Percentiles rank a stretch among this genome's conserved stretches.
Evolutionary conservation across 2,329 filamentous ascomycete genomes (phyloP).

Genomic region (Stemphylium beticola): DNA sequence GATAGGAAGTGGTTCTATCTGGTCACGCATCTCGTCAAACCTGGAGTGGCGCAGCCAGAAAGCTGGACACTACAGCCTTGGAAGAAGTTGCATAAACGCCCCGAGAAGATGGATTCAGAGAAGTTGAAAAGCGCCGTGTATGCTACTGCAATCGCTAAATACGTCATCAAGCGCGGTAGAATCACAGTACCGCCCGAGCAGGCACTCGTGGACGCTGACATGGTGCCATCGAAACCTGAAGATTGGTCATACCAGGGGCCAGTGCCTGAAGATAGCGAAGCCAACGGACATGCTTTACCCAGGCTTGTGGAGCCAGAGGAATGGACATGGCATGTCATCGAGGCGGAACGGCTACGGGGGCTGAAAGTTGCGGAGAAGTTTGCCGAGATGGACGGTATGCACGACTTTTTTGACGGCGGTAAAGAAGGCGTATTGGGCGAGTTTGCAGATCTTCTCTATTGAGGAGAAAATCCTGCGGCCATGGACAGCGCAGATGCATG

Average conservation of each 20-base stretch:
- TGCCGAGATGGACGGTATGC: constrained; percentile 59
- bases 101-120: constrained; percentile 33
- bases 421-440: constrained; percentile 53
- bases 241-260: constrained; percentile 51
- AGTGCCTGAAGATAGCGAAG: constrained; percentile 13
- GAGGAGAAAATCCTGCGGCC: too few species aligned
- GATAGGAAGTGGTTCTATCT: constrained; percentile 60
- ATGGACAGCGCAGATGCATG: too few species aligned
- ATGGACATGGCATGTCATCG: constrained; percentile 68
- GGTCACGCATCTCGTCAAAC: constrained; percentile 56
- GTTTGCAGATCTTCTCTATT: constrained; percentile 48
- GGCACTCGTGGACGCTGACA: constrained; percentile 71
- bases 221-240: constrained; percentile 76
- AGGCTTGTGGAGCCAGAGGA: constrained; percentile 46
- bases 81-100: constrained; percentile 38
- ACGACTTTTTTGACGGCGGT: constrained; percentile 57
- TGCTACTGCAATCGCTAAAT: constrained; percentile 57
- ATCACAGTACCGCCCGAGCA: constrained; percentile 84
- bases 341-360: constrained; percentile 62
- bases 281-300: constrained; percentile 27
- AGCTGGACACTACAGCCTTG: constrained; percentile 56
- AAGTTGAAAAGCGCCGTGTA: constrained; percentile 54
- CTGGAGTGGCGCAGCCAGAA: constrained; percentile 51
- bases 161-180: constrained; percentile 62
- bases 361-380: constrained; percentile 63